These are phyloP conservation scores for Epipyxis sp. DNA, from an alignment of 108 stramenopile species.

Conservation along the genomic window DNA sequence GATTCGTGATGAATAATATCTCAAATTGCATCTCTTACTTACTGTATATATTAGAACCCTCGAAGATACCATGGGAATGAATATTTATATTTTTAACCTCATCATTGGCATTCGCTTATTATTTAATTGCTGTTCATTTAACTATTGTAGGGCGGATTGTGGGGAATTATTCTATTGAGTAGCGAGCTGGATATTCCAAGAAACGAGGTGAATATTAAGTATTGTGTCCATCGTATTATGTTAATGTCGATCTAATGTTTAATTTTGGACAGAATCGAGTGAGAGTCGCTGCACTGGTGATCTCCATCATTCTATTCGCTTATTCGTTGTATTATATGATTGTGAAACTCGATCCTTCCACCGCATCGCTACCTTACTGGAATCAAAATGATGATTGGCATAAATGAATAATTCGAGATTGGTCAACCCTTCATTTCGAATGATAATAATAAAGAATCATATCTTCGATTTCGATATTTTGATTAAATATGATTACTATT, in stretches of 20 bases:
- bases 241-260: not conserved
- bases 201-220: not conserved
- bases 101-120: too few relatives aligned
- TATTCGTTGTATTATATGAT: not conserved
- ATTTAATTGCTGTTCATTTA: too few relatives aligned
- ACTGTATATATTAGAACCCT: too few relatives aligned
- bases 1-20: not conserved
- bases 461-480: too few relatives aligned
- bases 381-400: conserved; percentile 26
- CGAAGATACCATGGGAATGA: too few relatives aligned
- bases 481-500: too few relatives aligned
- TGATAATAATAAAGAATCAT: not conserved
- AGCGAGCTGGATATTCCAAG: conserved; percentile 12
- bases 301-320: not conserved
- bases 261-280: not conserved
- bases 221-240: not conserved
- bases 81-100: too few relatives aligned
- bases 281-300: not conserved
- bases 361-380: not conserved
- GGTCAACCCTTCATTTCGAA: not conserved
- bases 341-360: not conserved
- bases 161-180: not conserved
- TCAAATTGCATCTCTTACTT: too few relatives aligned
- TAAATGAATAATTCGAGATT: not conserved
- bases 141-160: not conserved